A percentile compares a stretch with the other conserved stretches of the same genome.
phyloP scores from a whole-genome alignment of 1,139 yeast genomes.

The Kodamaea suecica region DNA sequence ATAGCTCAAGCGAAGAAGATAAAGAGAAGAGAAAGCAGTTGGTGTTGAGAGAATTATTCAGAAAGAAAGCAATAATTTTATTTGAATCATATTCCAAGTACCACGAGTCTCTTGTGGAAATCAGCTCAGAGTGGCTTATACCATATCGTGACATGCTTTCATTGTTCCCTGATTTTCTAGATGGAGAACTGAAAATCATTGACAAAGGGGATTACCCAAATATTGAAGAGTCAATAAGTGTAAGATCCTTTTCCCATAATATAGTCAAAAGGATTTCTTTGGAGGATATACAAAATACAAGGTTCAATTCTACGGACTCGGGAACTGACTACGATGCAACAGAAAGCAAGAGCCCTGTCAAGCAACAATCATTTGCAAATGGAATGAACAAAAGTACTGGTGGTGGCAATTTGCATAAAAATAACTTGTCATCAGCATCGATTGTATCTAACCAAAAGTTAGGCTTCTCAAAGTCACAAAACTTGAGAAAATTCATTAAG shows the following conservation, averaged over 20 bases:
- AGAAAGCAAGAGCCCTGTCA: slow-evolving; percentile 7
- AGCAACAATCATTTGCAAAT: slow-evolving; percentile 7
- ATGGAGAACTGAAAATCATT: slow-evolving; percentile 21
- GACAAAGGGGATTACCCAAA: slow-evolving; percentile 10
- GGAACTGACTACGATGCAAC: slow-evolving; percentile 24
- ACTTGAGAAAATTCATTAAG: slow-evolving; percentile 29
- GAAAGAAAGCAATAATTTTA: slow-evolving; percentile 29
- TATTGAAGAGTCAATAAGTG: slow-evolving; percentile 15
- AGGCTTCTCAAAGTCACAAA: slow-evolving; percentile 19
- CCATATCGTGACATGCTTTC: slow-evolving; percentile 34
- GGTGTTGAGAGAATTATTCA: slow-evolving; percentile 32
- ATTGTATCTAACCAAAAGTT: slow-evolving; percentile 4
- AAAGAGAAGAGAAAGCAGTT: slow-evolving; percentile 31
- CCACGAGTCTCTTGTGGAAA: slow-evolving; percentile 42
- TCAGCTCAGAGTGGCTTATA: slow-evolving; percentile 43
- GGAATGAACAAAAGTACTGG: slow-evolving; percentile 1
- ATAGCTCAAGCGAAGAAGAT: slow-evolving; percentile 13
- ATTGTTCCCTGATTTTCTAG: slow-evolving; percentile 41
- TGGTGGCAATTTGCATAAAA: too few species aligned
- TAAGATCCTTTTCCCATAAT: slow-evolving; percentile 15
- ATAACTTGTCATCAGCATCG: slow-evolving; percentile 1
- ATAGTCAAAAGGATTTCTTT: slow-evolving; percentile 19
- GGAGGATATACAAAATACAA: slow-evolving; percentile 25
- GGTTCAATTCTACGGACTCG: slow-evolving; percentile 22
- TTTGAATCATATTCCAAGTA: slow-evolving; percentile 37